Evolutionary conservation across 2,329 filamentous ascomycete species (phyloP), one percentile per base, ranked within the genome.

Genomic region (Thielaviopsis ethacetica): DNA sequence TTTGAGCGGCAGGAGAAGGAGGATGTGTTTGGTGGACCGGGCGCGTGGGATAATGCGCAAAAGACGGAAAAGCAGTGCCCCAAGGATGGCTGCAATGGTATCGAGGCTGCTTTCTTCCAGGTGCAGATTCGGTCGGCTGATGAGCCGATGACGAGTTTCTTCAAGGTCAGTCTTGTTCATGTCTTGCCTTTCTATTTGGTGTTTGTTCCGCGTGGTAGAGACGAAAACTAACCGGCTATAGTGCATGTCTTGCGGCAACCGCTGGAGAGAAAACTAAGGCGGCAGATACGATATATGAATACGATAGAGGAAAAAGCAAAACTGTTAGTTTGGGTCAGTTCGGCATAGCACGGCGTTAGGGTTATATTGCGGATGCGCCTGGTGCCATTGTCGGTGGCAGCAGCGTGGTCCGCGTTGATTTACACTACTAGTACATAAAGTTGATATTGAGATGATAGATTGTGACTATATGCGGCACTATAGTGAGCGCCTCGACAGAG

Each of bases 71-170:
- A 86, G 54, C 88, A 93, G 78, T 98, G 93, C 71, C 83, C 87
- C 26, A 83, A 83, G 63, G 83, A 90, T 49, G 78, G 78, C 59
- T 98, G 93, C 75, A 79, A 87, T 67, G 89, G 89, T 63, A 79
- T 82, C 62, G 83, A 89, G 74, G 93, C 93, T 3, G 94, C 91
- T 63, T 97, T 91, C 75, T 95, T 91, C 76, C 89, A 95, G 76
- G 83, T 97, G 65, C 93, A 98, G 78, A 97, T 97, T 73, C 84
- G 93, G 65, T 95, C 89, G 76, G 93, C 93, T 57, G 93, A 98
- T 73, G 93, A 98, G 77, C 93, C 93, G 62, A 96, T 95, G 87
- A 98, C 93, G 64, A 91, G 84, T 62, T 97, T 97, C 72, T 94
- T 85, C 73, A 93, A 90, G 81, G 86, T 88, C n/a, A 26, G 61